phyloP scores from a whole-genome alignment of 2,329 filamentous ascomycete species.

The Colletotrichum phormii region DNA sequence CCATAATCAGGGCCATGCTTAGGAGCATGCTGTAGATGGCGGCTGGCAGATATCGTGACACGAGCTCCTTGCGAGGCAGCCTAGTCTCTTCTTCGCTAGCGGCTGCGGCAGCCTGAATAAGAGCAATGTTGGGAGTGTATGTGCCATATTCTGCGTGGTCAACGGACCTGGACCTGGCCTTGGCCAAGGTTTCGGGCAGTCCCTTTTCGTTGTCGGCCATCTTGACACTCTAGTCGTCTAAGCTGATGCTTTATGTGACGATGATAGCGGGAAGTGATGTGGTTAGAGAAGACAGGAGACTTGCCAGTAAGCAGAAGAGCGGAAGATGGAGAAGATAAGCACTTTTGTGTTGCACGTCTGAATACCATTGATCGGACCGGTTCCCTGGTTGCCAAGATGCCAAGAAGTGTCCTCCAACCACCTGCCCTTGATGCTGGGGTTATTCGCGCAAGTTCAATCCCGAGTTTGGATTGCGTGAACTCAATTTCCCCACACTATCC shows the following conservation, averaged over 20 bases:
- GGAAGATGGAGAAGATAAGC: background rate
- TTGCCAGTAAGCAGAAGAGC: background rate
- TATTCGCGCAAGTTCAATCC: background rate
- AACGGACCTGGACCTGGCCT: conserved; percentile 26
- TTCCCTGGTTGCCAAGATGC: background rate
- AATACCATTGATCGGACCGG: background rate
- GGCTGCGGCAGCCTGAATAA: conserved; percentile 48
- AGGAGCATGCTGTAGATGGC: conserved; percentile 44
- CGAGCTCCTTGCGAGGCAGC: conserved; percentile 46
- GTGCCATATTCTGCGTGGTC: conserved; percentile 42
- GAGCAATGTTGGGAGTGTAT: conserved; percentile 42
- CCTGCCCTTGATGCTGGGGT: background rate
- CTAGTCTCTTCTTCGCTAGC: conserved; percentile 44
- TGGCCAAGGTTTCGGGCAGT: background rate
- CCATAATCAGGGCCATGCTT: conserved; percentile 46
- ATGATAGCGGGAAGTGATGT: background rate
- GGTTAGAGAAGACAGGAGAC: background rate
- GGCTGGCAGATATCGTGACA: conserved; percentile 45
- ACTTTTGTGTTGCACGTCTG: background rate
- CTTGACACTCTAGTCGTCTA: background rate
- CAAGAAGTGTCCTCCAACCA: background rate
- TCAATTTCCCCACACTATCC: background rate
- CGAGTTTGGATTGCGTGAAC: background rate
- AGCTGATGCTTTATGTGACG: background rate
- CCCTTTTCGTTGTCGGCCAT: conserved; percentile 10